Percentiles rank a stretch among this genome's conserved stretches.
phyloP scores from a whole-genome alignment of 2,329 filamentous ascomycete species.

The Ceratocystis papillata region DNA sequence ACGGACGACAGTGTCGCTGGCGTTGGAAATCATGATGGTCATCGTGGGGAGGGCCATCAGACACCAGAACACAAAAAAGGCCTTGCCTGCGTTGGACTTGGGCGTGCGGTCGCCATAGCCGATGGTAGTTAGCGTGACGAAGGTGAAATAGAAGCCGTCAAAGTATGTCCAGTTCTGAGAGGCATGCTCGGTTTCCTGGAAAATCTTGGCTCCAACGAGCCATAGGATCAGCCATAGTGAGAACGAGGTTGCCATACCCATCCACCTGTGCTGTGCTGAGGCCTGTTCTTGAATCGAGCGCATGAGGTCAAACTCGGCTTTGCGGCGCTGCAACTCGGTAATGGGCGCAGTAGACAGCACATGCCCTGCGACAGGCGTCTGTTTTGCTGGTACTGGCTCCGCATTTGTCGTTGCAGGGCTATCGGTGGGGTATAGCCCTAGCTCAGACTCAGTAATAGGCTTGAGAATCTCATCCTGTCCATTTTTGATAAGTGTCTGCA shows the following conservation, averaged over 20 bases:
- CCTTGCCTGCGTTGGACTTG: constrained; percentile 63
- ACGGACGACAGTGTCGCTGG: constrained; percentile 72
- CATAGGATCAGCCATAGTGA: constrained; percentile 63
- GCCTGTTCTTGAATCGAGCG: constrained; percentile 62
- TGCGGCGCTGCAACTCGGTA: constrained; percentile 49
- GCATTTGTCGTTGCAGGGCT: constrained; percentile 25
- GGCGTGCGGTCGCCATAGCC: constrained; percentile 77
- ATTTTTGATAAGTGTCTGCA: constrained; percentile 38
- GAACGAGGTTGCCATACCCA: constrained; percentile 56
- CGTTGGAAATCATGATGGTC: constrained; percentile 74
- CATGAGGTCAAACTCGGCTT: constrained; percentile 69
- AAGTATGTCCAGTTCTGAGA: constrained; percentile 64
- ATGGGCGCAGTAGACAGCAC: neutral
- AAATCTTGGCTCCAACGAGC: constrained; percentile 69
- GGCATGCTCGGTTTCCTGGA: constrained; percentile 42
- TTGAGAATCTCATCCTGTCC: constrained; percentile 41
- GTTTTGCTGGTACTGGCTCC: neutral
- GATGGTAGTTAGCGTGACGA: constrained; percentile 71
- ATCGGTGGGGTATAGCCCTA: neutral
- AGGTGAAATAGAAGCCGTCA: constrained; percentile 73
- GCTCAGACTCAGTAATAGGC: constrained; percentile 34
- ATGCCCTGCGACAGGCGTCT: neutral
- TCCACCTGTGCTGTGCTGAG: constrained; percentile 59
- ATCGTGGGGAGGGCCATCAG: constrained; percentile 76
- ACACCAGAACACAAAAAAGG: constrained; percentile 92